Percentiles rank a stretch among this genome's conserved stretches.
Evolutionary conservation across 2,329 filamentous ascomycete genomes (phyloP).

Genomic region (Calonectria crousiana): DNA sequence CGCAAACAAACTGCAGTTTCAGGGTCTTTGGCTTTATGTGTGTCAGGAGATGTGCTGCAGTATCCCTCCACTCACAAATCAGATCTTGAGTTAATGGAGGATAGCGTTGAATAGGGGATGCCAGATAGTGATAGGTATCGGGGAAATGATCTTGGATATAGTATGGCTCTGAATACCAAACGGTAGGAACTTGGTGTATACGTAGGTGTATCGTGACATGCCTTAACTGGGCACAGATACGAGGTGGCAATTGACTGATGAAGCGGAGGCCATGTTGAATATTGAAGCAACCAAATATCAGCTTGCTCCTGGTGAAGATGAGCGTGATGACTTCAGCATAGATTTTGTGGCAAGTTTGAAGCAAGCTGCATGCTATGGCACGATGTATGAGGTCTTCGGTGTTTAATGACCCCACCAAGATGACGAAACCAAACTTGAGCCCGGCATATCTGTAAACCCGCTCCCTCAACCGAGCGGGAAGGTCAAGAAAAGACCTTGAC

Average conservation of each 20-base stretch:
- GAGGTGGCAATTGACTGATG: not conserved
- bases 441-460: not conserved
- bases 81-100: not conserved
- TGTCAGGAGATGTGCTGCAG: not conserved
- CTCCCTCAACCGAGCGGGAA: not conserved
- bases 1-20: not conserved
- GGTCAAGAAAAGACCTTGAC: not conserved
- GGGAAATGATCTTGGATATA: not conserved
- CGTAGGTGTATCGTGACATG: not conserved
- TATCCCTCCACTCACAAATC: not conserved
- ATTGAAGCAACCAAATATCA: not conserved
- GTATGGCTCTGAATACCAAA: not conserved
- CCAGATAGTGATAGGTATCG: too few species aligned
- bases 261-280: not conserved
- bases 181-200: too few species aligned
- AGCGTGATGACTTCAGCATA: not conserved
- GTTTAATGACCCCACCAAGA: not conserved
- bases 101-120: too few species aligned
- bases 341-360: not conserved
- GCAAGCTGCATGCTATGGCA: not conserved
- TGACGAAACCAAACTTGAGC: not conserved
- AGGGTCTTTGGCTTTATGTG: not conserved
- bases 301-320: not conserved
- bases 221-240: not conserved
- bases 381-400: not conserved